A percentile compares a stretch with the other conserved stretches of the same genome.
These are phyloP conservation scores for Bacterosira constricta DNA, from an alignment of 108 stramenopile species.

Conservation along the genomic window DNA sequence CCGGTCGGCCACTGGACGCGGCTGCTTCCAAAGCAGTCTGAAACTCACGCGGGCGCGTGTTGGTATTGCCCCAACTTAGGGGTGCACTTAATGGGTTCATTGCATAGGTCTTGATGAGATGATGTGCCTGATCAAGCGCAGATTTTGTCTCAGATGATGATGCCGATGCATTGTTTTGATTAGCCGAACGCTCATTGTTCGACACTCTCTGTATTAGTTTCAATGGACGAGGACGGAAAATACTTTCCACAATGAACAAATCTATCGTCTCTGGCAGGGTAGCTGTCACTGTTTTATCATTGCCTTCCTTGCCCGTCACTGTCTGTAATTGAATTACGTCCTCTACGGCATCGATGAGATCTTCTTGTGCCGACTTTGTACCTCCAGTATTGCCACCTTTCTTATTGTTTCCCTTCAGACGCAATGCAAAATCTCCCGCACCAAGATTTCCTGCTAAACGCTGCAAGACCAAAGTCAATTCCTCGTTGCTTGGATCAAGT, in stretches of 20 bases:
- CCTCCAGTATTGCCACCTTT: not conserved
- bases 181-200: not conserved
- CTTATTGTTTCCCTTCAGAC: not conserved
- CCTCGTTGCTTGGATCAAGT: slow-evolving; percentile 35
- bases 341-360: slow-evolving; percentile 33
- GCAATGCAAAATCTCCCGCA: slow-evolving; percentile 34
- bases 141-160: slow-evolving; percentile 10
- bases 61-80: slow-evolving; percentile 84
- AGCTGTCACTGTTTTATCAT: not conserved
- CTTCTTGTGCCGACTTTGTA: slow-evolving; percentile 12
- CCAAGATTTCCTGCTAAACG: slow-evolving; percentile 41
- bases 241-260: slow-evolving; percentile 49
- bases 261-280: slow-evolving; percentile 32
- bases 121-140: slow-evolving; percentile 39
- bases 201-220: slow-evolving; percentile 7
- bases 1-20: slow-evolving; percentile 56
- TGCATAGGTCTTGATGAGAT: slow-evolving; percentile 20
- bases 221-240: slow-evolving; percentile 45
- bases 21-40: slow-evolving; percentile 66
- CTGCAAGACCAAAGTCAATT: slow-evolving; percentile 49
- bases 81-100: slow-evolving; percentile 13
- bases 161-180: not conserved
- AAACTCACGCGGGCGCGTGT: slow-evolving; percentile 70
- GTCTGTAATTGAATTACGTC: slow-evolving; percentile 5
- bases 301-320: not conserved